Conservation (phyloP, 371 early-diverging fungal genomes). For the Modicella reniformis region DNA sequence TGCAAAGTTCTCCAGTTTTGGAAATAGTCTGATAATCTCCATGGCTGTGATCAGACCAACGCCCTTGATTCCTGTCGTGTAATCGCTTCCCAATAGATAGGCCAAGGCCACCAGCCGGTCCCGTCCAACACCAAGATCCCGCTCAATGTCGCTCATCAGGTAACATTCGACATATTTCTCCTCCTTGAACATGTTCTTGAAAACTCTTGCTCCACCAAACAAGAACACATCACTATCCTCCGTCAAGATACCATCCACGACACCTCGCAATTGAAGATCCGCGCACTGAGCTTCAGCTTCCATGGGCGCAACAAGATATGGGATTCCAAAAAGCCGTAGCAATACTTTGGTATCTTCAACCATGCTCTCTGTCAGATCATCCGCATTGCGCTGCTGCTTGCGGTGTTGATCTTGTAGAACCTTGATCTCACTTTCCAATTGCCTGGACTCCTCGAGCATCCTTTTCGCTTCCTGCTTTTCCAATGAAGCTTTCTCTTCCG, state of each 20-base stretch:
- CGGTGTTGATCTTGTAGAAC: conserved; percentile 63
- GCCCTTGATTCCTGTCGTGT: conserved; percentile 94
- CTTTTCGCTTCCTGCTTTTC: conserved; percentile 61
- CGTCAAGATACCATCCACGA: conserved; percentile 97
- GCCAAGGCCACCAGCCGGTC: conserved; percentile 87
- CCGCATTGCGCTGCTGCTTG: conserved; percentile 72
- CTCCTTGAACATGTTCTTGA: conserved; percentile 95
- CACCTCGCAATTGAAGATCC: conserved; percentile 65
- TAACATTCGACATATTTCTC: conserved; percentile 90
- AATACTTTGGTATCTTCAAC: conserved; percentile 77
- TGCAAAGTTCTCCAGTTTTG: conserved; percentile 61
- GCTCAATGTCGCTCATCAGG: conserved; percentile 67
- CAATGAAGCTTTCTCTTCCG: conserved; percentile 65
- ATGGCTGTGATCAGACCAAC: conserved; percentile 95
- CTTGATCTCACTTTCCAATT: conserved; percentile 69
- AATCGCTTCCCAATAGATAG: conserved; percentile 96
- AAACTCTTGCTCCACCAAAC: conserved; percentile 92
- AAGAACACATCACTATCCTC: conserved; percentile 99
- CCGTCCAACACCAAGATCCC: conserved; percentile 75
- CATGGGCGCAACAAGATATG: conserved; percentile 93
- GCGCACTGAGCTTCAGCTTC: conserved; percentile 99
- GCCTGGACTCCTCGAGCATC: conserved; percentile 57
- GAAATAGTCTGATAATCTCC: conserved; percentile 86
- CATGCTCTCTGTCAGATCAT: conserved; percentile 77
- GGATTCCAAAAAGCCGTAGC: conserved; percentile 94